A percentile compares a stretch with the other conserved stretches of the same genome.
Conservation (phyloP, 345 rosid genomes). For the Eucalyptus marginata region DNA sequence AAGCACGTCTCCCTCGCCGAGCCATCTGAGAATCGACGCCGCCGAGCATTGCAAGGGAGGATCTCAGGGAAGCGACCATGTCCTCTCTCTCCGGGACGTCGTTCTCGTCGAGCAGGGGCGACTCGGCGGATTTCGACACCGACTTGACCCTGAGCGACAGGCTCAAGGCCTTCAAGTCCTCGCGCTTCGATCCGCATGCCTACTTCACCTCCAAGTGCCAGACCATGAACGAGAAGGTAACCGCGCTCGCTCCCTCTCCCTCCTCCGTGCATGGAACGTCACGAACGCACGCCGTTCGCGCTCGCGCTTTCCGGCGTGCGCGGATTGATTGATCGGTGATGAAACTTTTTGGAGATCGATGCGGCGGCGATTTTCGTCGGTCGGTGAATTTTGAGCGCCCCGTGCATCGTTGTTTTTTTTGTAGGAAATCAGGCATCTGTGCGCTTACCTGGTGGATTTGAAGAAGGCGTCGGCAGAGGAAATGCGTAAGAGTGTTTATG, state of each 20-base stretch:
- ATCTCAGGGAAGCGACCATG: not conserved
- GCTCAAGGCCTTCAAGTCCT: conserved; percentile 64
- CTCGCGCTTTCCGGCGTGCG: not conserved
- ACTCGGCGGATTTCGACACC: conserved; percentile 50
- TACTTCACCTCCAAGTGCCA: conserved; percentile 65
- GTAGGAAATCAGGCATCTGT: conserved; percentile 65
- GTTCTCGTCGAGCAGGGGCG: conserved; percentile 38
- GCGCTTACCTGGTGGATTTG: conserved; percentile 49
- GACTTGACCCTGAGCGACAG: conserved; percentile 65
- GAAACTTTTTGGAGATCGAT: not conserved
- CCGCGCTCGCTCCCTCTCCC: not conserved
- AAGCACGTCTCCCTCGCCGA: not conserved
- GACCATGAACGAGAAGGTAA: conserved; percentile 79
- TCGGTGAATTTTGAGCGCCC: not conserved
- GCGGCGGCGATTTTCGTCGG: not conserved
- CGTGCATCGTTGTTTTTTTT: not conserved
- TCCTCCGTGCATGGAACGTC: not conserved
- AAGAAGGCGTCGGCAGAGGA: conserved; percentile 97
- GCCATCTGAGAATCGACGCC: not conserved
- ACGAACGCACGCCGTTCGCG: not conserved
- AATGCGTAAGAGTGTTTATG: conserved; percentile 94
- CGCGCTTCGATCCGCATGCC: conserved; percentile 56
- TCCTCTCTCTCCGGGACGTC: conserved; percentile 1
- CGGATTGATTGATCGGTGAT: not conserved
- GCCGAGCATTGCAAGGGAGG: not conserved